Evolutionary conservation across 805 yeast species (phyloP), one percentile per base, ranked within the genome.

Genomic region (Monosporozyma yasuniensis): DNA sequence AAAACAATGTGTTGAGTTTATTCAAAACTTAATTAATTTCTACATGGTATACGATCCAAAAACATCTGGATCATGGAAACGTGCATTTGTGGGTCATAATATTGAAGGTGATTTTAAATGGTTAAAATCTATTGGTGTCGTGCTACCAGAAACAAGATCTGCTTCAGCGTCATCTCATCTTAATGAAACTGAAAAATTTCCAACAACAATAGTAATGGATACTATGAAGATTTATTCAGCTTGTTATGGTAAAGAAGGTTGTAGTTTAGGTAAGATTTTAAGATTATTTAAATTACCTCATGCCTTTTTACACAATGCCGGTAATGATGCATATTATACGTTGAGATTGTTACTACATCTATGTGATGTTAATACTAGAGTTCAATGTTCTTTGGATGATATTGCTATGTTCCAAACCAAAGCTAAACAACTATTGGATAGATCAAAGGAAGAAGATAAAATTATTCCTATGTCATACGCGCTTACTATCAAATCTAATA

Each of bases 291-390:
- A 69, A 25, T 71, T 83, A 5, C 84, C 86, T 1, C 80, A 79
- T 58, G 74, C 80, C 0, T 73, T 70, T 54, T 65, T 83, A 44
- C 89, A 83, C 61, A 83, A 83, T 60, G 89, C 85, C 1, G 86
- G 82, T 2, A 83, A 83, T 58, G 90, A 83, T 61, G 79, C 87
- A 6, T 78, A 80, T 56, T 81, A 73, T 54, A 83, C 89, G 0
- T 61, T 83, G 44, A 50, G 76, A 28, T 68, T 77, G n/a, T 72
- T 77, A 9, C 53, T 81, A 57, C 71, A 72, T 34, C 58, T 79
- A 50, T 69, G 79, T 47, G 86, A 81, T 60, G 56, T 64, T n/a
- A 59, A 59, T 41, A 59, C 59, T 37, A 51, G 69, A 43, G 57
- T 43, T 25, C 60, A 55, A 38, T 45, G 50, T 22, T 55, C 54